Evolutionary conservation across 2,329 filamentous ascomycete species (phyloP).

Genomic region (Exophiala aquamarina): DNA sequence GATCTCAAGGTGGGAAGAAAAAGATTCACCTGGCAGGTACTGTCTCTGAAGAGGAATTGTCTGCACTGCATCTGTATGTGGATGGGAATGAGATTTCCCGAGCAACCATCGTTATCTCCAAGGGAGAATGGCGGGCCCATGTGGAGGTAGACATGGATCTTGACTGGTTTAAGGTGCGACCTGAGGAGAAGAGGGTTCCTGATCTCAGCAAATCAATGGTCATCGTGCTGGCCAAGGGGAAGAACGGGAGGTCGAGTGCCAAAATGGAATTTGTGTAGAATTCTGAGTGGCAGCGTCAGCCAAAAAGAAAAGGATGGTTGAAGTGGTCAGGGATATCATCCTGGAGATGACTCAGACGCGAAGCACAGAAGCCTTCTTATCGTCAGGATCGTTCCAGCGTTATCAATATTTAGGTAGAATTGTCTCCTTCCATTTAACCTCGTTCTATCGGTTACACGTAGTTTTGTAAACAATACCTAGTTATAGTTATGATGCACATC

Average conservation of each 20-base stretch:
- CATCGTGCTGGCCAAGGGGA: conserved; percentile 5
- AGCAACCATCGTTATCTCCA: too few relatives aligned
- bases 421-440: too few relatives aligned
- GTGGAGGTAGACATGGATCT: not conserved
- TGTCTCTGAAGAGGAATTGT: not conserved
- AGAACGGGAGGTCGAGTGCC: conserved; percentile 3
- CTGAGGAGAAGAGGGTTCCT: conserved; percentile 7
- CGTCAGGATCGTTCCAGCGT: too few relatives aligned
- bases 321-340: too few relatives aligned
- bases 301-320: too few relatives aligned
- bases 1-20: not conserved
- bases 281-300: too few relatives aligned
- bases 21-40: conserved; percentile 6
- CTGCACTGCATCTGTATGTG: not conserved
- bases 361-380: too few relatives aligned
- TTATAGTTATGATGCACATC: too few relatives aligned
- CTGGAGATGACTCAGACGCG: too few relatives aligned
- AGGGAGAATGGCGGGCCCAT: not conserved
- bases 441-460: too few relatives aligned
- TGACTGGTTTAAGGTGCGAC: not conserved
- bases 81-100: conserved; percentile 7
- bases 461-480: too few relatives aligned
- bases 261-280: conserved; percentile 3
- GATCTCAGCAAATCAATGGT: conserved; percentile 1
- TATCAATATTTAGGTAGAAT: too few relatives aligned